Base-by-base conservation (phyloP, 2,329 filamentous ascomycete species). In the Colletotrichum simmondsii region DNA sequence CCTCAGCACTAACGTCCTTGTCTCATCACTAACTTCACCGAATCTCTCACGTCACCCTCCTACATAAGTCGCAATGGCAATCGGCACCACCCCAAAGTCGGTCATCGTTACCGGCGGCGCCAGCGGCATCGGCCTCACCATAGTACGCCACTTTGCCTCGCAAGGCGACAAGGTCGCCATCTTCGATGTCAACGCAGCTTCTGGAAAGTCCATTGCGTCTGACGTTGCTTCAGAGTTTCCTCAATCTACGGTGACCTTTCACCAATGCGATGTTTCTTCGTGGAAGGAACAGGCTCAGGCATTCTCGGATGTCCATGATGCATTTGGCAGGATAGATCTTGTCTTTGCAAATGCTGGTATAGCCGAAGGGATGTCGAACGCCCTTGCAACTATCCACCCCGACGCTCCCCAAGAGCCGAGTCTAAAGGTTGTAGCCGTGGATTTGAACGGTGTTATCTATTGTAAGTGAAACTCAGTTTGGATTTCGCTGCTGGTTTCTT, bases 61-160 rank as follows among this genome's bases (percentile, higher is more conserved):
- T 53, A 10, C 49, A n/a, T 12, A 24, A 24, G n/a, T 24, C n/a
- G 12, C 49, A 53, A 53, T 53, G 49, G 49, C 49, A 24, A 24
- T 24, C 11, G n/a, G n/a, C 5, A 56, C 2, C n/a, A 56, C 53
- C 53, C 32, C 57, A 3, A 60, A 60, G 26, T 79, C 77, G 37
- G 79, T 80, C 30, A 68, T 83, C 52, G 78, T 83, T 19, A 82
- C 81, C 0, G 81, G 81, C 16, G 81, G 81, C 53, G 81, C 80
- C 12, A 82, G 80, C 74, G 81, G 81, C 11, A 80, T 83, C 24
- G 81, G 81, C 2, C 76, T 78, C 22, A 75, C 79, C 7, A 84
- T 84, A 77, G 76, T 77, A 6, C 74, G 77, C 26, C 75, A 83
- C 59, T 83, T 83, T 72, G 82, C 81, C 1, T 77, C 79, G 5